Evolutionary conservation across 331 rosid genomes (phyloP), one percentile per base, ranked within the genome.

Genomic region (Quercus tomentella): DNA sequence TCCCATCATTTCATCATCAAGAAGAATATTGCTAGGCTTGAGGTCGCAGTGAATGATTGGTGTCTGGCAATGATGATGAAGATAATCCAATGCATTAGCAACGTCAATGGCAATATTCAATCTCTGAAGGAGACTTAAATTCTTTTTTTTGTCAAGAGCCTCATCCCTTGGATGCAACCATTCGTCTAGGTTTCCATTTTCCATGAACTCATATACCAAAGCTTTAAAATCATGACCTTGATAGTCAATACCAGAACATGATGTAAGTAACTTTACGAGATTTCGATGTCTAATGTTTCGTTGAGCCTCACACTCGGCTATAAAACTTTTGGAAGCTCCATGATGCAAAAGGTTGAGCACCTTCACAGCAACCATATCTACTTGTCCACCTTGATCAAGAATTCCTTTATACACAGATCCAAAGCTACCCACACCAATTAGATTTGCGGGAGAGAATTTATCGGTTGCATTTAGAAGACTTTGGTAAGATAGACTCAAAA

Each of bases 1-100:
- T 4, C 88, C 88, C 6, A 85, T 87, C 82, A 87, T 67, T 76
- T 87, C 86, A 49, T 77, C 43, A 70, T 89, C 87, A 56, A 91
- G 91, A 22, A 91, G 91, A 17, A 85, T 63, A 69, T 91, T 91
- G 74, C 88, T 85, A 3, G 91, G 89, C 83, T 89, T 91, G 70
- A 89, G 71, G 56, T 91, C 90, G 74, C 92, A 87, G 56, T 91
- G 93, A 78, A 89, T 89, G 20, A 89, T 81, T 8, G 90, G 74
- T 14, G 83, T 76, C 49, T 91, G 79, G 65, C 90, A 85, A 11
- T 52, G 20, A 73, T 84, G 77, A 61, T 91, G 86, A 26, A 91
- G 88, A 77, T 91, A 85, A 41, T 85, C 87, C 55, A 89, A 45
- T 18, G 87, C 91, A 87, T 31, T 83, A 66, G 92, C 87, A 74